phyloP scores from a whole-genome alignment of 352 stramenopile genomes.

The Globisporangium okanoganense region DNA sequence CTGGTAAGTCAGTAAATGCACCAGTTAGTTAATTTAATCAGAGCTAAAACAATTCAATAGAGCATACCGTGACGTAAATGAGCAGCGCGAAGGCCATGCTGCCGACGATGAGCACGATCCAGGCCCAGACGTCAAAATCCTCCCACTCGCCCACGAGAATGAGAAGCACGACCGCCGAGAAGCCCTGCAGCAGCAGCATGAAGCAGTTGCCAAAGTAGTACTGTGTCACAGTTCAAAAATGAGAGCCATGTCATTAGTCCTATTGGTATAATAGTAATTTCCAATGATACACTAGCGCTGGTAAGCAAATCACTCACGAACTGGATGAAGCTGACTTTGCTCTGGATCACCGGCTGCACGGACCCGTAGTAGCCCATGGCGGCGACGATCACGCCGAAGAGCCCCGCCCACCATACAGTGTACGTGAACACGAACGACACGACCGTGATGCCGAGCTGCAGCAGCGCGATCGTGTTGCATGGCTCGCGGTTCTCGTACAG shows the following conservation, averaged over 20 bases:
- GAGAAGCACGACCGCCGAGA: conserved; percentile 70
- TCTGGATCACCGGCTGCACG: conserved; percentile 79
- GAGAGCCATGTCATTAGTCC: too few relatives aligned
- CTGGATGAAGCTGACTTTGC: conserved; percentile 87
- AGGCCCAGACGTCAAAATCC: conserved; percentile 69
- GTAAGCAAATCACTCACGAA: conserved; percentile 45
- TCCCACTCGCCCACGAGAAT: conserved; percentile 78
- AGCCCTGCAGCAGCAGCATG: conserved; percentile 70
- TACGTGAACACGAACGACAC: conserved; percentile 81
- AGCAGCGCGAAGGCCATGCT: conserved; percentile 64
- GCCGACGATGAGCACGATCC: conserved; percentile 64
- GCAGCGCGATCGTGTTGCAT: conserved; percentile 77
- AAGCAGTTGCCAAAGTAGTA: conserved; percentile 89
- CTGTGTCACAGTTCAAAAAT: conserved; percentile 26
- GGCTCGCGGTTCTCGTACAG: conserved; percentile 83
- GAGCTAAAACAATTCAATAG: not conserved
- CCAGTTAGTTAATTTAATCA: not conserved
- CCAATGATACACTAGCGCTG: too few relatives aligned
- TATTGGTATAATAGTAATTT: not conserved
- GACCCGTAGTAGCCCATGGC: conserved; percentile 82
- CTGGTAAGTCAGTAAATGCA: conserved; percentile 13
- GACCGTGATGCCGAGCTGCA: conserved; percentile 64
- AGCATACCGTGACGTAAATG: conserved; percentile 58
- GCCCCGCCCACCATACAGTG: conserved; percentile 72
- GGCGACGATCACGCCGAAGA: conserved; percentile 77